Percentiles rank a stretch among this genome's conserved stretches.
These are phyloP conservation scores for Decorospora gaudefroyi DNA, from an alignment of 2,329 filamentous ascomycete genomes.

Conservation along the genomic window DNA sequence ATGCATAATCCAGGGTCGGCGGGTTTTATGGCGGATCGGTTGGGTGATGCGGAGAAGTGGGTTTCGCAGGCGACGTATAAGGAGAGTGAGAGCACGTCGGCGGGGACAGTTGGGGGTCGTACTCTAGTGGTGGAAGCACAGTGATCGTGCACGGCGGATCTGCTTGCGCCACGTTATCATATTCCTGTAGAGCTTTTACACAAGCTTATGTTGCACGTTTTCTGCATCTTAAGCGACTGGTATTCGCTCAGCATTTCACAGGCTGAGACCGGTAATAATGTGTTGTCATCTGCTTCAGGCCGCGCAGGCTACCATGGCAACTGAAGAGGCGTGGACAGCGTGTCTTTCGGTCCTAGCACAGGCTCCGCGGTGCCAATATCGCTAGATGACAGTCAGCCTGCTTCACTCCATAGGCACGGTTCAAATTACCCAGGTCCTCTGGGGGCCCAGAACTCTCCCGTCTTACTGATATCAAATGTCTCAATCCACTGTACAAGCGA, in stretches of 20 bases:
- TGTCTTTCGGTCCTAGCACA: constrained; percentile 61
- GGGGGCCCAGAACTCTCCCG: constrained; percentile 74
- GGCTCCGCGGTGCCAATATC: constrained; percentile 71
- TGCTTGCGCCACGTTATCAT: too few relatives aligned
- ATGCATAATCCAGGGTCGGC: constrained; percentile 51
- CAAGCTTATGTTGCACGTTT: too few relatives aligned
- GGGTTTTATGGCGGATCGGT: constrained; percentile 32
- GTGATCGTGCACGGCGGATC: neutral
- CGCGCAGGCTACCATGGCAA: constrained; percentile 68
- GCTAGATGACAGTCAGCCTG: constrained; percentile 45
- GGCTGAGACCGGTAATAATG: neutral
- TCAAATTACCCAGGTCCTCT: constrained; percentile 62
- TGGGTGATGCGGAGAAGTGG: constrained; percentile 40
- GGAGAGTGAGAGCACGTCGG: constrained; percentile 4
- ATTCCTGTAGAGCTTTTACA: too few relatives aligned
- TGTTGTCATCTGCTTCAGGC: too few relatives aligned
- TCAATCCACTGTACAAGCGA: constrained; percentile 65
- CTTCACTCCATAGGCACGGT: neutral
- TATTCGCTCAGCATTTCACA: neutral
- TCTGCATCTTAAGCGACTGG: too few relatives aligned
- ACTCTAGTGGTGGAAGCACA: neutral
- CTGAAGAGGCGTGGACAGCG: constrained; percentile 65
- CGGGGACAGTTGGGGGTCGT: neutral
- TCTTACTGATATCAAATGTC: constrained; percentile 66
- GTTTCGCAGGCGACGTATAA: constrained; percentile 9